Evolutionary conservation across 306 rosid species (phyloP).

Genomic region (Herpetospermum pedunculosum): DNA sequence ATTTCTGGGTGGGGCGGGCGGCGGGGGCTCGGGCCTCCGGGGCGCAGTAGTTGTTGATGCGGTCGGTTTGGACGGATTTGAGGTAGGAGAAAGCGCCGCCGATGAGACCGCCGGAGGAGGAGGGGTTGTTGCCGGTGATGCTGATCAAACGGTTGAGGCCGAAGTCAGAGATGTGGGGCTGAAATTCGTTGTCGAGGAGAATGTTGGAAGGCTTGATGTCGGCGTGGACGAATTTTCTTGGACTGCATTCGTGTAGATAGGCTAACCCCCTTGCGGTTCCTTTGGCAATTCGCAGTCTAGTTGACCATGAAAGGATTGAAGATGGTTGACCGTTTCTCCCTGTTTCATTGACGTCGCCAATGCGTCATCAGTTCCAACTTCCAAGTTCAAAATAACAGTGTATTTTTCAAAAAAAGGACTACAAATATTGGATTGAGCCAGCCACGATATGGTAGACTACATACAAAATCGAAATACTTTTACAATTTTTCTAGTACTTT

Average conservation of each 20-base stretch:
- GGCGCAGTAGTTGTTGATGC: slow-evolving; percentile 59
- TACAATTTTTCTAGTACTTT: too few relatives aligned
- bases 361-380: neutral
- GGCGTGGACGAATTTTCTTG: slow-evolving; percentile 90
- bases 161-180: slow-evolving; percentile 70
- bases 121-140: slow-evolving; percentile 87
- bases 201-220: slow-evolving; percentile 93
- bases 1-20: slow-evolving; percentile 69
- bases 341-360: neutral
- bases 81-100: slow-evolving; percentile 84
- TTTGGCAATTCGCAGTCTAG: slow-evolving; percentile 55
- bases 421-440: too few relatives aligned
- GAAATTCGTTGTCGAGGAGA: slow-evolving; percentile 70
- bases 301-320: slow-evolving; percentile 68
- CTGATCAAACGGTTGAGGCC: slow-evolving; percentile 70
- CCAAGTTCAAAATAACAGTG: neutral
- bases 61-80: slow-evolving; percentile 57
- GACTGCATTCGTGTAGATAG: slow-evolving; percentile 95
- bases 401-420: neutral
- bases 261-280: slow-evolving; percentile 94
- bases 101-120: slow-evolving; percentile 83
- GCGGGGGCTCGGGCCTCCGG: slow-evolving; percentile 71
- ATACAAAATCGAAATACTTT: too few relatives aligned
- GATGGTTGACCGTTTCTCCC: slow-evolving; percentile 78
- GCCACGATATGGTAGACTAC: too few relatives aligned